Percentiles rank a stretch among this genome's conserved stretches.
Conservation (phyloP, 805 yeast genomes). For the Ogataea salicorniae region DNA sequence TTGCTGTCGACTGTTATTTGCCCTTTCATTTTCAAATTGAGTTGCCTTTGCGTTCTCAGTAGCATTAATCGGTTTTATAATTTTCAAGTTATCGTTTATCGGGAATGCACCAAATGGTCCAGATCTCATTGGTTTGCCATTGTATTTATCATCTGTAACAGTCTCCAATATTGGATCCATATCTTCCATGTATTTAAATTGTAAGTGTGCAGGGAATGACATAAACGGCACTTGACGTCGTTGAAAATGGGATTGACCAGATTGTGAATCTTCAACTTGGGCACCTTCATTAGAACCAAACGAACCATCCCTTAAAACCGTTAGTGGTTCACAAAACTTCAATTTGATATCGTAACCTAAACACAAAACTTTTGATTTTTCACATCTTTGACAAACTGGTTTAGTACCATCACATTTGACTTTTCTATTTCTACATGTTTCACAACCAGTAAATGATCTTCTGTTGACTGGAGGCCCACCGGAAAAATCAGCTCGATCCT, state of each 20-base stretch:
- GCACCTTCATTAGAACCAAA: slow-evolving; percentile 9
- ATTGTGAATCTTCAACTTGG: slow-evolving; percentile 6
- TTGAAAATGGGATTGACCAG: slow-evolving; percentile 24
- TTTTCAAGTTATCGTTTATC: background rate
- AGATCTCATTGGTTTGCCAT: slow-evolving; percentile 24
- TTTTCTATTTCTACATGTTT: slow-evolving; percentile 49
- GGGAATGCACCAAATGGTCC: slow-evolving; percentile 29
- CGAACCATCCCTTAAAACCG: slow-evolving; percentile 24
- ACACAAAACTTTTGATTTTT: slow-evolving; percentile 40
- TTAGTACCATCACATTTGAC: slow-evolving; percentile 47
- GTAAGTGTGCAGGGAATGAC: slow-evolving; percentile 32
- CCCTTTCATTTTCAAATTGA: too few species aligned
- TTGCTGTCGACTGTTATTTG: too few species aligned
- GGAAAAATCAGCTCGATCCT: background rate
- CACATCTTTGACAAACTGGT: slow-evolving; percentile 45
- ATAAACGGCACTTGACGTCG: slow-evolving; percentile 43
- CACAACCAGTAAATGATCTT: slow-evolving; percentile 45
- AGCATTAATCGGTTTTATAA: too few species aligned
- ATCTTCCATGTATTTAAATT: slow-evolving; percentile 35
- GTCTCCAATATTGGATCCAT: slow-evolving; percentile 34
- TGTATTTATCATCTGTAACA: slow-evolving; percentile 8
- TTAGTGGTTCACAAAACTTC: slow-evolving; percentile 41
- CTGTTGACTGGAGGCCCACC: slow-evolving; percentile 7
- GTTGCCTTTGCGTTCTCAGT: too few species aligned
- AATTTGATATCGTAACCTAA: slow-evolving; percentile 46